Evolutionary conservation across 495 filamentous ascomycete species (phyloP).

Genomic region (Talaromyces adpressus): DNA sequence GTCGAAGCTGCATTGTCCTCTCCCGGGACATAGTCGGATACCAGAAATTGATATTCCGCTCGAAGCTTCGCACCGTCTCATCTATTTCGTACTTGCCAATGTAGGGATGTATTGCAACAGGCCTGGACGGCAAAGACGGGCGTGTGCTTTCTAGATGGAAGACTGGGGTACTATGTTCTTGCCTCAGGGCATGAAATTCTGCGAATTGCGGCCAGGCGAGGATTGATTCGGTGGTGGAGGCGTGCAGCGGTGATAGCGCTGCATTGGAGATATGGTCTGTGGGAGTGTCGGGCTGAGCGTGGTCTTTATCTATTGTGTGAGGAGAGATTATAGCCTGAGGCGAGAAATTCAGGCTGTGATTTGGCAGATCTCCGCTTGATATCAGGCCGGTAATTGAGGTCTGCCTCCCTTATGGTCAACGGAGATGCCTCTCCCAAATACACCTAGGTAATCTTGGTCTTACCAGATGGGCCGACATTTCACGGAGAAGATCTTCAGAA

Average conservation of each 20-base stretch:
- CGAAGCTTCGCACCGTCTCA: slow-evolving; percentile 7
- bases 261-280: slow-evolving; percentile 13
- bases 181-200: slow-evolving; percentile 8
- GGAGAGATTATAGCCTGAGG: background rate
- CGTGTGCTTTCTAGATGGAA: slow-evolving; percentile 10
- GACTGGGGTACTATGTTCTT: slow-evolving; percentile 6
- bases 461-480: slow-evolving; percentile 12
- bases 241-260: slow-evolving; percentile 11
- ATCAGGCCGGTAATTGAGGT: background rate
- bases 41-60: slow-evolving; percentile 14
- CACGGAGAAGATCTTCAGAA: slow-evolving; percentile 10
- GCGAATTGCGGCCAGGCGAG: slow-evolving; percentile 13
- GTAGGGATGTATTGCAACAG: slow-evolving; percentile 5
- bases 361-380: background rate
- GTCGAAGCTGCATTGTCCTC: background rate
- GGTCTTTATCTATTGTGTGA: background rate
- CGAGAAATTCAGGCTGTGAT: background rate
- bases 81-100: slow-evolving; percentile 11
- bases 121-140: background rate
- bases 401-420: background rate
- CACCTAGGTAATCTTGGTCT: background rate
- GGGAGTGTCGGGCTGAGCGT: background rate
- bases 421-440: background rate
- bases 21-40: slow-evolving; percentile 12
- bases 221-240: slow-evolving; percentile 15